A percentile compares a stretch with the other conserved stretches of the same genome.
These are phyloP conservation scores for Pascua guehoae DNA, from an alignment of 1,284 basidiomycete genomes.

Conservation along the genomic window DNA sequence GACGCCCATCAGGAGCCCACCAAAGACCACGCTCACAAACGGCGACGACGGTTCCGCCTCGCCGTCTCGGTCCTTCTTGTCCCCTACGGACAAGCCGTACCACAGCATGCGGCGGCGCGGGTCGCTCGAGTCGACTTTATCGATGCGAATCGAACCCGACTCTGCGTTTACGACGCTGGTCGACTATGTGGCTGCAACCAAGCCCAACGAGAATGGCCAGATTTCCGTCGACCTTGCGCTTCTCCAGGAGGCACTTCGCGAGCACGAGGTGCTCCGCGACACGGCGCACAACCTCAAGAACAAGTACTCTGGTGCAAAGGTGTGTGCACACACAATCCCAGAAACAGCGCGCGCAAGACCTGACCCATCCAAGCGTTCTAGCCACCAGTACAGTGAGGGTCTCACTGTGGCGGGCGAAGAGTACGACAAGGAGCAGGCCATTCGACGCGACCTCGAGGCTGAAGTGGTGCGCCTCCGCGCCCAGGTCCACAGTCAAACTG, in stretches of 20 bases:
- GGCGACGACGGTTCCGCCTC: constrained; percentile 13
- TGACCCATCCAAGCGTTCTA: constrained; percentile 60
- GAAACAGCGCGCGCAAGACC: background rate
- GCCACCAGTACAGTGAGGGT: constrained; percentile 87
- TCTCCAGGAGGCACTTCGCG: constrained; percentile 66
- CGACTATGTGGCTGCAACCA: constrained; percentile 59
- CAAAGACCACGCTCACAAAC: too few species aligned
- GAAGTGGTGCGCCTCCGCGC: constrained; percentile 81
- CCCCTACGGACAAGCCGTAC: constrained; percentile 26
- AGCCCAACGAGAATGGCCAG: constrained; percentile 60
- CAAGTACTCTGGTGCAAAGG: constrained; percentile 82
- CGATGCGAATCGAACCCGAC: constrained; percentile 30
- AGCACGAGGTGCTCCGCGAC: constrained; percentile 64
- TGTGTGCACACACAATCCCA: constrained; percentile 46
- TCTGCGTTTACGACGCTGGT: constrained; percentile 29
- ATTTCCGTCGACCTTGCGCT: constrained; percentile 71
- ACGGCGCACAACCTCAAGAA: constrained; percentile 66
- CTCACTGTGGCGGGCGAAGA: constrained; percentile 87
- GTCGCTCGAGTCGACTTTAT: constrained; percentile 35
- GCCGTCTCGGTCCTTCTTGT: constrained; percentile 22
- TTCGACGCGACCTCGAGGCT: constrained; percentile 82
- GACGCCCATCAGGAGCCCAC: too few species aligned
- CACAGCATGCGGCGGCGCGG: constrained; percentile 33
- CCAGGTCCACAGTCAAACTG: constrained; percentile 83
- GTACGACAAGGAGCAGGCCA: constrained; percentile 83